A percentile compares a stretch with the other conserved stretches of the same genome.
Evolutionary conservation across 139 green algal species (phyloP).

Genomic region (Tetradesmus obliquus): DNA sequence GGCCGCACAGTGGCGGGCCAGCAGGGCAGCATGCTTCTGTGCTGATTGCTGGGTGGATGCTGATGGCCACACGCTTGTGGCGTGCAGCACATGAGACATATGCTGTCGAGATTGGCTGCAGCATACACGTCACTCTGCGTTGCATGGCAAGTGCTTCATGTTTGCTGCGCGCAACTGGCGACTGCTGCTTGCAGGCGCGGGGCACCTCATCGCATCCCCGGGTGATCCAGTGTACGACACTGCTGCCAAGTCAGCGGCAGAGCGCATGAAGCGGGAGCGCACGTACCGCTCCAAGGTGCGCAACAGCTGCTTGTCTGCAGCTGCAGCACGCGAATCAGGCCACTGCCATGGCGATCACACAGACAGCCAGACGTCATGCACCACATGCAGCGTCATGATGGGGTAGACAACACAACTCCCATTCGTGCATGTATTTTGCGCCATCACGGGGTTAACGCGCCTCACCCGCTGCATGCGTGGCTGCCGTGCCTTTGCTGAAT

Average conservation of each 20-base stretch:
- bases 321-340: too few species aligned
- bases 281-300: slow-evolving; percentile 40
- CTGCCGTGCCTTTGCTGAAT: background rate
- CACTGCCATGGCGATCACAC: too few species aligned
- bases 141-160: background rate
- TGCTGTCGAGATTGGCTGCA: background rate
- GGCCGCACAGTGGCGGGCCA: background rate
- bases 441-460: background rate
- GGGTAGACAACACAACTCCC: background rate
- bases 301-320: background rate
- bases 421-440: background rate
- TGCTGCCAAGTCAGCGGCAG: slow-evolving; percentile 25
- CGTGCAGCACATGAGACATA: background rate
- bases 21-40: background rate
- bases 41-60: background rate
- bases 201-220: background rate
- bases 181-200: background rate
- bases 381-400: too few species aligned
- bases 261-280: slow-evolving; percentile 30
- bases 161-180: background rate
- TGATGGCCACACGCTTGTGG: background rate
- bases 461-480: background rate
- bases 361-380: too few species aligned
- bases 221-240: background rate
- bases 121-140: background rate